Conservation (phyloP, 1,139 yeast genomes). For the Blastobotrys capitulatus region DNA sequence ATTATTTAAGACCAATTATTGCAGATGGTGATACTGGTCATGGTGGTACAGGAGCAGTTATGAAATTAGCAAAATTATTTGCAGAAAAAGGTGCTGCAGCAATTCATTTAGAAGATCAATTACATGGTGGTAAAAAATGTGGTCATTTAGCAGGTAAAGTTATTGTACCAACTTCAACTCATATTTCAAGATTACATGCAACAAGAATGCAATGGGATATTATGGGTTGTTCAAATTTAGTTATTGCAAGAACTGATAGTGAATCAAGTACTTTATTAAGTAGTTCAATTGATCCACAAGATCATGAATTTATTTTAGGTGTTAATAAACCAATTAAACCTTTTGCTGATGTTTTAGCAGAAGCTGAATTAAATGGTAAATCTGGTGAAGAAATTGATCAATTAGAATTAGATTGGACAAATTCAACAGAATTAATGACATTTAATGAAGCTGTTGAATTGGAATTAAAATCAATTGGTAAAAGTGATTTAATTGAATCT, state of each 20-base stretch:
- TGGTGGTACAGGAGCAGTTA: constrained; percentile 60
- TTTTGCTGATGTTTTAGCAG: constrained; percentile 42
- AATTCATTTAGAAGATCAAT: constrained; percentile 58
- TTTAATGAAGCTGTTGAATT: constrained; percentile 44
- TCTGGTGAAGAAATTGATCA: constrained; percentile 33
- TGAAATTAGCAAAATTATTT: constrained; percentile 58
- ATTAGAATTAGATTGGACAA: constrained; percentile 44
- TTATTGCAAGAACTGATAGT: constrained; percentile 59
- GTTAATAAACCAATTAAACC: constrained; percentile 41
- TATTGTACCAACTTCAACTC: constrained; percentile 55
- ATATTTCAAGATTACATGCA: constrained; percentile 50
- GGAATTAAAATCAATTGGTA: constrained; percentile 31
- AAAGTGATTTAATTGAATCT: constrained; percentile 31
- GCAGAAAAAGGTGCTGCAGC: constrained; percentile 65
- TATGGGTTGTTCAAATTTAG: constrained; percentile 53
- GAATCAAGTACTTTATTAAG: constrained; percentile 52
- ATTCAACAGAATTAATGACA: constrained; percentile 40
- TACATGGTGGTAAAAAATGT: constrained; percentile 62
- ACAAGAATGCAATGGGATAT: constrained; percentile 62
- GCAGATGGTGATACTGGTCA: constrained; percentile 69
- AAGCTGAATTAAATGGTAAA: constrained; percentile 41
- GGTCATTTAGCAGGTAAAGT: constrained; percentile 63
- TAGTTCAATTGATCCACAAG: constrained; percentile 50
- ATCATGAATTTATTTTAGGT: constrained; percentile 52
- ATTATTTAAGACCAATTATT: constrained; percentile 55